Evolutionary conservation across 441 rosid species (phyloP), one percentile per base, ranked within the genome.

Genomic region (Adansonia gregorii): DNA sequence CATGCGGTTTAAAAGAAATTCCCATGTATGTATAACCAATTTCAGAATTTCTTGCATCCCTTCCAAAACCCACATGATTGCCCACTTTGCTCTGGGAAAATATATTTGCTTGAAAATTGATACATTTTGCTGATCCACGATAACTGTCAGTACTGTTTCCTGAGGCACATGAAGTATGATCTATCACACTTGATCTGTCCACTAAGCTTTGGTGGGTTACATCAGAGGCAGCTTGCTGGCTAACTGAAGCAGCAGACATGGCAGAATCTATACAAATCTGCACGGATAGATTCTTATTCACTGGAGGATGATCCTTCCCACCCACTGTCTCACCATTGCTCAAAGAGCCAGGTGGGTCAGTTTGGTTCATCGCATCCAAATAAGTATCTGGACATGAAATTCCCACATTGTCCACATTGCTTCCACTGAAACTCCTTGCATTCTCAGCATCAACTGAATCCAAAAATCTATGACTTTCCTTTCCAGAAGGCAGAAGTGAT

Each of bases 1-100:
- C 86, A 56, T 85, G 87, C 51, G 97, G 89, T 83, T 88, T 93
- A 80, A 90, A 96, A 22, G 76, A 80, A 19, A 81, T 76, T 7
- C 99, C 98, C 78, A 80, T 76, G 82, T 78, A 88, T 39, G 67
- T 46, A 80, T 41, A 70, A 74, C 80, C 82, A 70, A 81, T 78
- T 20, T 80, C 73, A 56, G 72, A 70, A 82, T 79, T 88, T 78
- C 80, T 84, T 72, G 80, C 86, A 52, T 75, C 82, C 24, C 73
- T 83, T 82, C 79, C 88, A 82, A 72, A 64, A 60, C 80, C 85
- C 2, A 76, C 77, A 82, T 59, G 72, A 79, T 80, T 63, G 58
- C 76, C 76, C 63, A 66, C 83, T 83, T 82, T 86, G 76, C 83
- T 83, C 63, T 74, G 81, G 67, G 72, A 87, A 11, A 81, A 76